Percentiles rank a stretch among this genome's conserved stretches.
These are phyloP conservation scores for Xylariales sp. DNA, from an alignment of 2,329 filamentous ascomycete species.

Conservation along the genomic window DNA sequence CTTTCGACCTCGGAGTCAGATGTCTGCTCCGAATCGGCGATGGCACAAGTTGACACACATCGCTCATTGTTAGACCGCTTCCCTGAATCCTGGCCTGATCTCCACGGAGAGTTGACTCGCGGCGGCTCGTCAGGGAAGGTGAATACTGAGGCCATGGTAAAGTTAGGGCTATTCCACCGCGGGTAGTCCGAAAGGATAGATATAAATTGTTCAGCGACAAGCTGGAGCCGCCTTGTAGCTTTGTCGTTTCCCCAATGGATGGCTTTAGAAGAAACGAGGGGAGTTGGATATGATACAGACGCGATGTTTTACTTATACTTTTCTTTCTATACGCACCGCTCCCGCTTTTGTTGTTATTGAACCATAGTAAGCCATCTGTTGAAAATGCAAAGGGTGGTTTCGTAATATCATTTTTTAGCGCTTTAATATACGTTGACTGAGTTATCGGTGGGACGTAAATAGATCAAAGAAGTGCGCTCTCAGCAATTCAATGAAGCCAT, in stretches of 20 bases:
- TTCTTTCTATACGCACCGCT: slow-evolving; percentile 33
- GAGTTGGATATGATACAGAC: slow-evolving; percentile 1
- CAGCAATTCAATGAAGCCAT: slow-evolving; percentile 30
- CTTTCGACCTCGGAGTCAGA: slow-evolving; percentile 64
- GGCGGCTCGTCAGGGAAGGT: slow-evolving; percentile 92
- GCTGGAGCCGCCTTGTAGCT: neutral
- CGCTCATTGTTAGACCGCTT: slow-evolving; percentile 48
- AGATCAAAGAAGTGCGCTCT: slow-evolving; percentile 26
- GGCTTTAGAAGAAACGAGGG: neutral
- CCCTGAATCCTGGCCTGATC: slow-evolving; percentile 64
- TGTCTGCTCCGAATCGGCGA: slow-evolving; percentile 43
- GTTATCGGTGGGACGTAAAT: slow-evolving; percentile 31
- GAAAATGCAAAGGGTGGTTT: slow-evolving; percentile 49
- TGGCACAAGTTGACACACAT: slow-evolving; percentile 52
- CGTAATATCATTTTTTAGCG: slow-evolving; percentile 56
- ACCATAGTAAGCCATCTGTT: slow-evolving; percentile 45
- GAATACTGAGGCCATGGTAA: slow-evolving; percentile 89
- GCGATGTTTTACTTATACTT: slow-evolving; percentile 34
- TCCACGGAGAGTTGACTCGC: slow-evolving; percentile 91
- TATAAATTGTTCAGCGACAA: slow-evolving; percentile 7
- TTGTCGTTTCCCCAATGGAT: slow-evolving; percentile 1
- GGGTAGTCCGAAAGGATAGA: neutral
- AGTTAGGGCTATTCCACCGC: neutral
- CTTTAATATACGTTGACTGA: slow-evolving; percentile 18
- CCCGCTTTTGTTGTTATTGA: slow-evolving; percentile 45